Conservation (phyloP, 768 basidiomycete genomes). For the Tylopilus plumbeoviolaceoides region DNA sequence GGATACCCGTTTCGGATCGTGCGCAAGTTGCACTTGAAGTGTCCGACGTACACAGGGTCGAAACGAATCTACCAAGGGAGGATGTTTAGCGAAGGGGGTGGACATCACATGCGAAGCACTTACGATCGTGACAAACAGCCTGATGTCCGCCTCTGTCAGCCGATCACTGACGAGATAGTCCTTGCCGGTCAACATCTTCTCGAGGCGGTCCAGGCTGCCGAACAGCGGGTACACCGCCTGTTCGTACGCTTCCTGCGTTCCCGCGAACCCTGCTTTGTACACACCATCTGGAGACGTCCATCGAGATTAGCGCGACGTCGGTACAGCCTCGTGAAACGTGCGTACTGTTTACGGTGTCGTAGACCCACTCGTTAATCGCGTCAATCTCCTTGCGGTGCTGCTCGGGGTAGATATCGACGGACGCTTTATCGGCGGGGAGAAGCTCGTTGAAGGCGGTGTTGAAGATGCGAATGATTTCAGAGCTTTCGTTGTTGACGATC, state of each 20-base stretch:
- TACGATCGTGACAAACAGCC: constrained; percentile 92
- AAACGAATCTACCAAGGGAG: constrained; percentile 61
- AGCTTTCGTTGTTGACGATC: constrained; percentile 94
- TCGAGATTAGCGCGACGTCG: background rate
- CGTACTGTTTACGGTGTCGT: constrained; percentile 80
- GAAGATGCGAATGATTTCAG: constrained; percentile 93
- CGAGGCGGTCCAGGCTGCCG: constrained; percentile 73
- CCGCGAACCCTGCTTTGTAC: constrained; percentile 88
- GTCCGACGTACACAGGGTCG: constrained; percentile 84
- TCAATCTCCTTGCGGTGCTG: constrained; percentile 74
- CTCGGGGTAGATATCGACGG: constrained; percentile 76
- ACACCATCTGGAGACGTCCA: constrained; percentile 59
- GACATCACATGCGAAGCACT: constrained; percentile 20
- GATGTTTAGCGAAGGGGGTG: background rate
- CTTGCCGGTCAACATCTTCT: constrained; percentile 71
- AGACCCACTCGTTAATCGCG: constrained; percentile 80
- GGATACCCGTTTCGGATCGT: constrained; percentile 87
- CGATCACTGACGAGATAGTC: constrained; percentile 79
- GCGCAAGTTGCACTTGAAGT: constrained; percentile 93
- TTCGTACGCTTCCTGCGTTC: constrained; percentile 75
- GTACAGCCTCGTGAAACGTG: constrained; percentile 4
- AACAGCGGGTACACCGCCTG: constrained; percentile 72
- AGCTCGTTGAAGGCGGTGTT: constrained; percentile 80
- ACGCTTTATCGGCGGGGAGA: constrained; percentile 59
- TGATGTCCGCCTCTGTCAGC: constrained; percentile 81